Evolutionary conservation across 352 stramenopile genomes (phyloP), one percentile per base, ranked within the genome.

Genomic region (Peronosclerospora sorghi): DNA sequence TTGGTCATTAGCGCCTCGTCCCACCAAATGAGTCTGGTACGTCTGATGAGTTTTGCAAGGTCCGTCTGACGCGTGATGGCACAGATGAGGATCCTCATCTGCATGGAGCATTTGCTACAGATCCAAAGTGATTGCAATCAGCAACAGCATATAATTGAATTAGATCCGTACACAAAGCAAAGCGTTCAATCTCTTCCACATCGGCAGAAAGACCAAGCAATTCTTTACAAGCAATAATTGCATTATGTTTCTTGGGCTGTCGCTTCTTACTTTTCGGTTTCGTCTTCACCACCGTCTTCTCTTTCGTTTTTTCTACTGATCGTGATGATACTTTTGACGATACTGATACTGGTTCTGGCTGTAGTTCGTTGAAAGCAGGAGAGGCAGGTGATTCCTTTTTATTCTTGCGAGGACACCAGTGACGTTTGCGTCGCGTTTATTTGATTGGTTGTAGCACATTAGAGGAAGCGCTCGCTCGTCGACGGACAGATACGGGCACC

Each of bases 121-220:
- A 90, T 85, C 77, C 78, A n/a, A 61, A 59, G 53, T 90, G 78
- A 39, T 90, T 87, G 59, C 78, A 90, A 42, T 73, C 62, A n/a
- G 74, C 78, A 12, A 90, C 68, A 1, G 74, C 74, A 51, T 73
- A 62, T 40, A 82, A 90, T 42, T 59, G 35, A 46, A 90, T 83
- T 24, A 60, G 62, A 26, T 90, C 66, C 7, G 78, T 59, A 44
- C 78, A 90, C 9, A 90, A 49, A 29, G 86, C 38, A 46, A 74
- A 90, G 10, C 35, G 30, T 10, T 86, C 77, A 0, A 26, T 35
- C 1, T 68, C 54, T 0, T 78, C 51, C 1, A 59, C 48, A 2
- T 73, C 52, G 2, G 48, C 48, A 0, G 20, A 26, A 26, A 26
- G 4, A 26, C 21, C 21, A 6, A 6, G 3, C 4, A 6, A 26